Conservation (phyloP, 176 grass and related monocot genomes). For the Guadua angustifolia region DNA sequence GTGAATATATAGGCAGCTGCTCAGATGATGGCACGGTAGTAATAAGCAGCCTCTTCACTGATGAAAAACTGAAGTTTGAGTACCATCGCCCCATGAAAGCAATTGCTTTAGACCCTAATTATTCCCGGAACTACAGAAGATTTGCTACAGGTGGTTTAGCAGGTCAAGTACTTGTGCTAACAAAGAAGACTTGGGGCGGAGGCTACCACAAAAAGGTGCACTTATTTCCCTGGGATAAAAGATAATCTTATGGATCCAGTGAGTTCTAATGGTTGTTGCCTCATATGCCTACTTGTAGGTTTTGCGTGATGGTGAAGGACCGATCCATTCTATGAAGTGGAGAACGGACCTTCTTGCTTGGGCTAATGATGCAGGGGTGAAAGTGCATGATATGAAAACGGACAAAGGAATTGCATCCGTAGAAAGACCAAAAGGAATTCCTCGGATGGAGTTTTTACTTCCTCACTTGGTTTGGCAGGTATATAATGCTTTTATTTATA, state of each 20-base stretch:
- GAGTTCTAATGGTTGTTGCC: constrained; percentile 18
- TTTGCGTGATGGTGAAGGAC: constrained; percentile 92
- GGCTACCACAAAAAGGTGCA: constrained; percentile 81
- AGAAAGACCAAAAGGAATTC: constrained; percentile 88
- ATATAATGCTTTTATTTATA: constrained; percentile 30
- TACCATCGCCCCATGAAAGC: constrained; percentile 97
- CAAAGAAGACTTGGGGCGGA: constrained; percentile 78
- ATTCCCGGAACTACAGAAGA: constrained; percentile 80
- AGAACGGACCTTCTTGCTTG: constrained; percentile 90
- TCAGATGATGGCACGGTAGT: constrained; percentile 91
- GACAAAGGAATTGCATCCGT: constrained; percentile 92
- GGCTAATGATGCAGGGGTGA: constrained; percentile 91
- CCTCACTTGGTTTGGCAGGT: constrained; percentile 99
- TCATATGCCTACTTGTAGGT: constrained; percentile 51
- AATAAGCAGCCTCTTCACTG: constrained; percentile 88
- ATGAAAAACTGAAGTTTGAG: constrained; percentile 93
- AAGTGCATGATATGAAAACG: constrained; percentile 92
- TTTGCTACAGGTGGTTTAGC: constrained; percentile 94
- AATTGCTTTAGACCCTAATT: constrained; percentile 86
- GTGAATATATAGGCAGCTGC: constrained; percentile 95
- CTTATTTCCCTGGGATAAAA: constrained; percentile 38
- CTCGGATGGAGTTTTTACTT: constrained; percentile 80
- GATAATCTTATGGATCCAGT: constrained; percentile 34
- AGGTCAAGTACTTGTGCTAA: constrained; percentile 86
- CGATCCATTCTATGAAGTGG: constrained; percentile 97